Percentiles rank a stretch among this genome's conserved stretches.
Conservation (phyloP, 2,329 filamentous ascomycete genomes). For the Karstenula rhodostoma region DNA sequence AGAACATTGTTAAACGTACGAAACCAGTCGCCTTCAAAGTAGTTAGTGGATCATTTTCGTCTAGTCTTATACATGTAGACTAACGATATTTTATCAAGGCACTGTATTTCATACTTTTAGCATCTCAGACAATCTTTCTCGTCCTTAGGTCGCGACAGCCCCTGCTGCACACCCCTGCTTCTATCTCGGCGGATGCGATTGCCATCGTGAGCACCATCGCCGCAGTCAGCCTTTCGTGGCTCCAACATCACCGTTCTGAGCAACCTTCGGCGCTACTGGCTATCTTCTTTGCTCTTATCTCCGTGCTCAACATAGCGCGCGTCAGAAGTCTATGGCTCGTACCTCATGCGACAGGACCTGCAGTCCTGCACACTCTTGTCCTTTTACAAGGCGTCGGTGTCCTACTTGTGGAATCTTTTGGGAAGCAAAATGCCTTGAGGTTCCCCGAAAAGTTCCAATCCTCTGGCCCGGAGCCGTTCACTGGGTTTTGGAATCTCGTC, state of each 20-base stretch:
- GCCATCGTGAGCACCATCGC: conserved; percentile 15
- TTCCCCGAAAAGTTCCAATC: conserved; percentile 17
- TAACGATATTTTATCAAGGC: conserved; percentile 14
- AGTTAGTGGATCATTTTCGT: conserved; percentile 6
- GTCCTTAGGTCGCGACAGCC: conserved; percentile 14
- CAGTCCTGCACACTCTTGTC: conserved; percentile 18
- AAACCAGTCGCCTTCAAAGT: conserved; percentile 16
- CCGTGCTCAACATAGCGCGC: conserved; percentile 16
- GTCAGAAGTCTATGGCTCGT: conserved; percentile 21
- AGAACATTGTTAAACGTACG: conserved; percentile 15
- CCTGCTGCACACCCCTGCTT: conserved; percentile 16
- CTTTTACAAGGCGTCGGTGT: conserved; percentile 12
- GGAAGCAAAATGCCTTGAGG: conserved; percentile 16
- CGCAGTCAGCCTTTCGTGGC: conserved; percentile 15
- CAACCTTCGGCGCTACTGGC: conserved; percentile 17
- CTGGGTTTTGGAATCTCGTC: conserved; percentile 18
- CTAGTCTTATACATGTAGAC: conserved; percentile 5
- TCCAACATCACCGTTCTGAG: conserved; percentile 19
- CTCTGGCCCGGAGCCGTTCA: conserved; percentile 20
- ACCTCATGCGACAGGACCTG: conserved; percentile 15
- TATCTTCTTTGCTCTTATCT: conserved; percentile 17
- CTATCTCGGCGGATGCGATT: conserved; percentile 15
- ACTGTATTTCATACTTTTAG: conserved; percentile 11
- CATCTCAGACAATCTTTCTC: conserved; percentile 17
- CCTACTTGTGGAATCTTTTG: conserved; percentile 17